Evolutionary conservation across 768 basidiomycete species (phyloP), one percentile per base, ranked within the genome.

Genomic region (Vishniacozyma victoriae): DNA sequence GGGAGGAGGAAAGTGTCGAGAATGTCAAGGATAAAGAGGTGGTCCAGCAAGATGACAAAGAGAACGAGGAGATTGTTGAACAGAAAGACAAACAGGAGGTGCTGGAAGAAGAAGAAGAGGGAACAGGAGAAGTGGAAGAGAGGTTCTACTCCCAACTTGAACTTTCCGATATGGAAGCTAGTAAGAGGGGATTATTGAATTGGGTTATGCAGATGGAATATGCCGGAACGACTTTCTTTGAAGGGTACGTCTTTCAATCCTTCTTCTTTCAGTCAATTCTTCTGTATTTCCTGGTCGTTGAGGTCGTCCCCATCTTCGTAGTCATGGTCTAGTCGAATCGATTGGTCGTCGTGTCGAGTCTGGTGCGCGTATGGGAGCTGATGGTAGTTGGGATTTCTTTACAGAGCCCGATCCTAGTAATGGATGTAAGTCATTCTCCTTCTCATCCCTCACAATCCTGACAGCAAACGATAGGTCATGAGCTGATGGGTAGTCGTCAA

Each of bases 351-450:
- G n/a, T n/a, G n/a, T 33, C 9, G 29, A 33, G 29, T 9, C 29
- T 33, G 29, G n/a, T 33, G n/a, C n/a, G 29, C 29, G 41, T 45
- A 13, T 14, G 3, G 31, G 16, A 15, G 39, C 18, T 16, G 29
- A 15, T 46, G 19, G 14, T 24, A 60, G 63, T 13, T 70, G 60
- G 57, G 58, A 64, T n/a, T 70, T 63, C 38, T 67, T 52, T 33
- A 36, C 45, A 3, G 40, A 44, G 23, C 35, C 59, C 19, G 68
- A 70, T 55, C 68, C 68, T 4, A 64, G 54, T 42, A 56, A 67
- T 39, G 68, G 68, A 2, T 36, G 68, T 70, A 41, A 59, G 68
- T 58, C 7, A 16, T 15, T 31, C 5, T 33, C 37, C 46, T 18
- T 3, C 4, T 42, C 29, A 33, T n/a, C 29, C 9, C 29, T 9